Evolutionary conservation across 2,329 filamentous ascomycete species (phyloP).

Genomic region (Botryotinia calthae): DNA sequence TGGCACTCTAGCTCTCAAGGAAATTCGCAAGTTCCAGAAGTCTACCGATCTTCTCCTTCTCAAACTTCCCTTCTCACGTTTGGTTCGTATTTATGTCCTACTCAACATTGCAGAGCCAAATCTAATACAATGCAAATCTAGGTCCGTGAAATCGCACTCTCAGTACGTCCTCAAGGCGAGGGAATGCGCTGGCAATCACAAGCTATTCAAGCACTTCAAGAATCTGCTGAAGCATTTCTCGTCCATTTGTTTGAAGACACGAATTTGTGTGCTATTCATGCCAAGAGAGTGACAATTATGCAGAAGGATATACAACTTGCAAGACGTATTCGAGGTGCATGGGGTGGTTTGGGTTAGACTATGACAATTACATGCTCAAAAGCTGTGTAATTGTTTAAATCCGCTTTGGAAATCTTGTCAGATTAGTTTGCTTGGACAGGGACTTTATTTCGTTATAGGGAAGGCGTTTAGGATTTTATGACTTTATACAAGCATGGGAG

Average conservation of each 20-base stretch:
- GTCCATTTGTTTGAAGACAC: conserved; percentile 96
- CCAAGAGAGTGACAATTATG: conserved; percentile 95
- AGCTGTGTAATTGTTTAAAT: neutral
- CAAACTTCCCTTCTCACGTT: conserved; percentile 76
- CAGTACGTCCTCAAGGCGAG: conserved; percentile 58
- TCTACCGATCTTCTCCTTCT: conserved; percentile 81
- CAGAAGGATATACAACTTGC: conserved; percentile 97
- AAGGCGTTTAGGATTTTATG: conserved; percentile 9
- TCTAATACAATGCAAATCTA: conserved; percentile 30
- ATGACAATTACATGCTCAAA: neutral
- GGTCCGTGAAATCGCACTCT: conserved; percentile 71
- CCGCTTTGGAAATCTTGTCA: neutral
- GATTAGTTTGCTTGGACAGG: conserved; percentile 8
- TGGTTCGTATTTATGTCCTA: conserved; percentile 47
- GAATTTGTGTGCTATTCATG: conserved; percentile 94
- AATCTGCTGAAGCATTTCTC: conserved; percentile 93
- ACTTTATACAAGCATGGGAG: conserved; percentile 1
- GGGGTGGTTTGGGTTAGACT: conserved; percentile 62
- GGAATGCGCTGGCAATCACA: conserved; percentile 95
- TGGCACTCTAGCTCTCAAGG: conserved; percentile 82
- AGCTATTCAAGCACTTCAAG: conserved; percentile 88
- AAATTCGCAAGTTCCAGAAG: conserved; percentile 89
- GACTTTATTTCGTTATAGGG: neutral
- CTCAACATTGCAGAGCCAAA: neutral
- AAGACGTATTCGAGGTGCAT: conserved; percentile 71